Conservation (phyloP, 208 protist genomes). For the Phytomonas sp. region DNA sequence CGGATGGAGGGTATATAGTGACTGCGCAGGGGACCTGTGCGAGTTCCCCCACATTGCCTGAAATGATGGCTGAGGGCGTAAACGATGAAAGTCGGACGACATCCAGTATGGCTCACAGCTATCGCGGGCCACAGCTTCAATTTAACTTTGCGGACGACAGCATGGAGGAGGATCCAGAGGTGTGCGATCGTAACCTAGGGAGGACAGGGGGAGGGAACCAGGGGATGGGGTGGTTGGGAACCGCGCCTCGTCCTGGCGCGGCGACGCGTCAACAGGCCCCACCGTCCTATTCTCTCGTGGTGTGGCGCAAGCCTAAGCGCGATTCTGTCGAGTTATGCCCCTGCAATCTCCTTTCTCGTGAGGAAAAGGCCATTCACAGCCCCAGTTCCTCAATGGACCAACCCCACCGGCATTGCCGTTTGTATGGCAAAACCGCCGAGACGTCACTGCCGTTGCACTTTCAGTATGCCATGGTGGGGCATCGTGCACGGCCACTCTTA, state of each 20-base stretch:
- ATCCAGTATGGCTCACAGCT: not conserved
- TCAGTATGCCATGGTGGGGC: conserved; percentile 51
- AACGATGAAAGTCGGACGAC: not conserved
- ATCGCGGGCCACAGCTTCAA: not conserved
- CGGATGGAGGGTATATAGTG: conserved; percentile 55
- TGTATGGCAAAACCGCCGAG: not conserved
- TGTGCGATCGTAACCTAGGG: not conserved
- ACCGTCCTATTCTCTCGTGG: conserved; percentile 18
- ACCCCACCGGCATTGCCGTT: not conserved
- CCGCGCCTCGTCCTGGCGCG: not conserved
- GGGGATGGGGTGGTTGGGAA: not conserved
- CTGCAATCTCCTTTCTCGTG: not conserved
- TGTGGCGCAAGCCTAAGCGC: conserved; percentile 17
- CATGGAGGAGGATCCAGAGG: not conserved
- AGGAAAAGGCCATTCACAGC: not conserved
- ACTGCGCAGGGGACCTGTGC: conserved; percentile 32
- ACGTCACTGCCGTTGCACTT: conserved; percentile 19
- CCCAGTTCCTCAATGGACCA: not conserved
- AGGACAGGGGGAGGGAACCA: not conserved
- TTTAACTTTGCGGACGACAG: conserved; percentile 2
- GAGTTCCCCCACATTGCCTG: not conserved
- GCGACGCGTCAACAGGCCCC: conserved; percentile 8
- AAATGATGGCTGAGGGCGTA: not conserved
- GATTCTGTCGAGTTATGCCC: not conserved
- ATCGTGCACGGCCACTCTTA: conserved; percentile 60